Conservation (phyloP, 306 rosid species). For the Purshia tridentata region DNA sequence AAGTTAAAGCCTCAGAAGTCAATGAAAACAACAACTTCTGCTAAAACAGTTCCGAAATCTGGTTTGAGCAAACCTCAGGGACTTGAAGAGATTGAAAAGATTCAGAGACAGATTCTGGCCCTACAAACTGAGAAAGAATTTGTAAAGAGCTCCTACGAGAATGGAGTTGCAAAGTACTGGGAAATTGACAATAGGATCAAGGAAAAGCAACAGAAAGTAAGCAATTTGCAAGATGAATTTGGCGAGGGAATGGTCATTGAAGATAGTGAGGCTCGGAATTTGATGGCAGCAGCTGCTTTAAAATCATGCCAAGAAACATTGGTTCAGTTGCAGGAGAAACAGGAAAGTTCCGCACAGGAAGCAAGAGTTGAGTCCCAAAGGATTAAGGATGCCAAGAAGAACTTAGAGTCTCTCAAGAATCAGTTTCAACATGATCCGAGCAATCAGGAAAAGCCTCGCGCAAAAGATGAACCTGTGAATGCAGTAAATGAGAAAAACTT, state of each 20-base stretch:
- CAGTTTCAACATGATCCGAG: constrained; percentile 36
- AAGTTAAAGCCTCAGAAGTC: constrained; percentile 42
- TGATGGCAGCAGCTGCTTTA: constrained; percentile 86
- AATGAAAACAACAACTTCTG: background rate
- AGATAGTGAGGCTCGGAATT: constrained; percentile 76
- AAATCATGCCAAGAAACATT: constrained; percentile 76
- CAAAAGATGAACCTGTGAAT: constrained; percentile 27
- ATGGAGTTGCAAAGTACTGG: constrained; percentile 57
- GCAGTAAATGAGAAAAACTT: constrained; percentile 12
- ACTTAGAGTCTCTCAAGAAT: constrained; percentile 53
- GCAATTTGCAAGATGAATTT: constrained; percentile 73
- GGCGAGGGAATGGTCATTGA: constrained; percentile 80
- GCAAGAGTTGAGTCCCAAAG: constrained; percentile 56
- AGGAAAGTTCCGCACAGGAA: constrained; percentile 58
- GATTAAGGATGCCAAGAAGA: constrained; percentile 51
- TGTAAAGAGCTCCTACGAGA: constrained; percentile 74
- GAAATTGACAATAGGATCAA: constrained; percentile 71
- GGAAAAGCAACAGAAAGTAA: constrained; percentile 66
- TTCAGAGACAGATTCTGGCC: constrained; percentile 74
- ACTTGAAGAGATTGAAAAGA: constrained; percentile 63
- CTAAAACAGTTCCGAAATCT: constrained; percentile 47
- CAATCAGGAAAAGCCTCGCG: constrained; percentile 21
- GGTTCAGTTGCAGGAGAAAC: constrained; percentile 56
- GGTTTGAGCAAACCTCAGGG: constrained; percentile 78
- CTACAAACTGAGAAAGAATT: constrained; percentile 93